phyloP scores from a whole-genome alignment of 768 basidiomycete species.

The Leccinellum rugosiceps region DNA sequence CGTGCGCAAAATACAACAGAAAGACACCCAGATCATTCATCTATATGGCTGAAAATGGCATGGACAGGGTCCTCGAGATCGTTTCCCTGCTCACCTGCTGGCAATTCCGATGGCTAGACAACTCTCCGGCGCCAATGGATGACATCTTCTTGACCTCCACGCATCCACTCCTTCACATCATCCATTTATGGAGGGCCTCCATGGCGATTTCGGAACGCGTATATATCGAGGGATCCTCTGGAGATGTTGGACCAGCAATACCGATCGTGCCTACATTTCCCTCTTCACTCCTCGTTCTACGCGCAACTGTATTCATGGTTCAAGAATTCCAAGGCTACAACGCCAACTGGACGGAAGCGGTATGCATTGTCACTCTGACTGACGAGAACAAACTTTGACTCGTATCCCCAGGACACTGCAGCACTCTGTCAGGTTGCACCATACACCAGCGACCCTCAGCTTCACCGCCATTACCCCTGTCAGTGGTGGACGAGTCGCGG shows the following conservation, averaged over 20 bases:
- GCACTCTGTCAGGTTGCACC: not conserved
- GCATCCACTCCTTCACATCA: conserved; percentile 13
- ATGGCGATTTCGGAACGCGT: conserved; percentile 10
- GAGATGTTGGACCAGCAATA: conserved; percentile 5
- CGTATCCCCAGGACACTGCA: conserved; percentile 3
- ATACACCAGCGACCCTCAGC: not conserved
- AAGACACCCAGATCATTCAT: conserved; percentile 2
- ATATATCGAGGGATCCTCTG: conserved; percentile 15
- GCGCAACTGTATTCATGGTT: not conserved
- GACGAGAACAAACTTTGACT: conserved; percentile 2
- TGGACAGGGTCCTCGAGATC: conserved; percentile 6
- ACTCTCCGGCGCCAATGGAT: conserved; percentile 16
- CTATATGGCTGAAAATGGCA: conserved; percentile 6
- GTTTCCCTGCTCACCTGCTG: conserved; percentile 2
- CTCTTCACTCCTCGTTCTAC: not conserved
- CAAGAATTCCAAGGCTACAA: conserved; percentile 3
- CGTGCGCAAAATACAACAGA: conserved; percentile 6
- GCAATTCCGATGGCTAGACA: conserved; percentile 11
- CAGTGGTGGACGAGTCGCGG: conserved; percentile 5
- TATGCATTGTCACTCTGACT: not conserved
- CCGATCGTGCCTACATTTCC: not conserved
- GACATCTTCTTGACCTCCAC: conserved; percentile 13
- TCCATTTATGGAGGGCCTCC: conserved; percentile 18
- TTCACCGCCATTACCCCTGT: conserved; percentile 11
- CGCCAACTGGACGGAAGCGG: not conserved